Evolutionary conservation across 768 basidiomycete species (phyloP), one percentile per base, ranked within the genome.

Genomic region (Tulasnella calospora): DNA sequence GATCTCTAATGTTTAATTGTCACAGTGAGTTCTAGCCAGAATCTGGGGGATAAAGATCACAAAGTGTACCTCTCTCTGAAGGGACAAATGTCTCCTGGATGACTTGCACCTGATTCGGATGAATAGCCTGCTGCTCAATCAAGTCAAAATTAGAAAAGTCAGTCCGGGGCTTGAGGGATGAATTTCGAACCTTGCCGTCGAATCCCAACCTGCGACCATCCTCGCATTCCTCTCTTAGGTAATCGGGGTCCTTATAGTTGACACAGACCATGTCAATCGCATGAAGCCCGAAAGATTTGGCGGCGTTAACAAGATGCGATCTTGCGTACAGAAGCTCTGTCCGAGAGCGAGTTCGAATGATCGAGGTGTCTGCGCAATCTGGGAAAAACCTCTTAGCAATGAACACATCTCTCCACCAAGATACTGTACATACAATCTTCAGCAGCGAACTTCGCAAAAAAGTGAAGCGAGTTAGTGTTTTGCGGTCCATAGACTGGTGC

Each of bases 201-300:
- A 95, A 98, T 0, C 96, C 96, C 19, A 98, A 85, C 77, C 90
- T 85, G 71, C 92, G 84, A 0, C 94, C 96, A 81, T 98, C 95
- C 71, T 87, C 83, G 73, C 91, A 92, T 83, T 98, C 96, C 0
- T 92, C 90, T 80, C 85, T 84, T 40, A 98, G 85, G 79, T 89
- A 89, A 21, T 88, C 86, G 13, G 85, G 81, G 82, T 96, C 90
- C 81, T 92, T 92, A 85, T 95, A 96, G 82, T 96, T 91, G 46
- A 96, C 90, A 81, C 94, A 96, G 12, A 96, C 96, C 93, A 98
- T 93, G 83, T 98, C 96, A 81, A 98, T 94, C 2, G 95, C 93
- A 30, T 92, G 89, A 10, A 98, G 86, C 0, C 89, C 89, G 81
- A 92, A 95, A 4, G 95, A 93, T 82, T 92, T 94, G 8, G 96